Percentiles rank a stretch among this genome's conserved stretches.
Conservation (phyloP, 352 stramenopile genomes). For the Blastocystis sp. region DNA sequence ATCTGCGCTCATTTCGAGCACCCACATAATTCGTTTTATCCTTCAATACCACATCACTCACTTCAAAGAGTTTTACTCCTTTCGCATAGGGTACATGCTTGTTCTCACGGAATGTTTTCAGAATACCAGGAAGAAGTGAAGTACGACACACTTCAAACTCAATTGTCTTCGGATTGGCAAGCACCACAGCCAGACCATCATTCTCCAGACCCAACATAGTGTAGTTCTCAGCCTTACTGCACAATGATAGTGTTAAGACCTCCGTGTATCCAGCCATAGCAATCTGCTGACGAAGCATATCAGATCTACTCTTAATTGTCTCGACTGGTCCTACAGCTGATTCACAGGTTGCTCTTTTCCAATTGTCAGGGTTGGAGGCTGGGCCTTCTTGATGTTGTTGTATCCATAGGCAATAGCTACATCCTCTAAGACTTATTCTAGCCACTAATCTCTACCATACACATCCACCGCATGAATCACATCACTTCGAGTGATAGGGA, state of each 20-base stretch:
- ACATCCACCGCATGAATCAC: constrained; percentile 95
- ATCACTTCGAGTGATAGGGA: constrained; percentile 93
- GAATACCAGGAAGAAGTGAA: constrained; percentile 91
- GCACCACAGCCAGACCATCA: constrained; percentile 82
- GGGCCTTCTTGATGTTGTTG: constrained; percentile 94
- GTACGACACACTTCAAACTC: constrained; percentile 98
- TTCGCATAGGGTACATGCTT: constrained; percentile 87
- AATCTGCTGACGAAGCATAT: constrained; percentile 96
- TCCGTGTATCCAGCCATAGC: constrained; percentile 93
- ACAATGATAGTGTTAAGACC: constrained; percentile 93
- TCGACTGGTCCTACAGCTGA: constrained; percentile 77
- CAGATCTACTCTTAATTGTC: constrained; percentile 72
- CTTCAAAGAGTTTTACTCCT: constrained; percentile 97
- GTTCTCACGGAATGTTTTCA: constrained; percentile 99
- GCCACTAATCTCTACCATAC: background rate
- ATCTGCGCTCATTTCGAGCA: constrained; percentile 88
- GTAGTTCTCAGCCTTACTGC: constrained; percentile 95
- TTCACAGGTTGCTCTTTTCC: constrained; percentile 92
- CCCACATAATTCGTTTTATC: constrained; percentile 85
- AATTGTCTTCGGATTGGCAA: constrained; percentile 96
- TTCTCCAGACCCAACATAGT: constrained; percentile 83
- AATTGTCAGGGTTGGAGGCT: constrained; percentile 90
- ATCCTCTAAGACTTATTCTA: constrained; percentile 78
- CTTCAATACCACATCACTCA: constrained; percentile 95
- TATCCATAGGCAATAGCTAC: constrained; percentile 99